phyloP scores from a whole-genome alignment of 1,284 basidiomycete genomes.

The Phlebopus sp. region DNA sequence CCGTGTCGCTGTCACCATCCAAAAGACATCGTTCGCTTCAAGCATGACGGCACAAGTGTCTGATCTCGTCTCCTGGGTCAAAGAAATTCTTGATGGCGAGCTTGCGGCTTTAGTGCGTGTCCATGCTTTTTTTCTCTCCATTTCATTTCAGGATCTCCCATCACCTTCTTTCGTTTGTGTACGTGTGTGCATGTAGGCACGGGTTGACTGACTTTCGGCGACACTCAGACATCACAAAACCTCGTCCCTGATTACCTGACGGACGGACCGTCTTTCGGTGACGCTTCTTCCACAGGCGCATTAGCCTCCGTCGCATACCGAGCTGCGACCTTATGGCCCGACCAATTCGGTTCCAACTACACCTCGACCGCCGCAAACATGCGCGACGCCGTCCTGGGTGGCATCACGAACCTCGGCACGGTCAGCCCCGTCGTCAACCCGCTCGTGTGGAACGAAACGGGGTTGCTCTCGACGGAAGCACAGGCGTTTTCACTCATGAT shows the following conservation, averaged over 20 bases:
- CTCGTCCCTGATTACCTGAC: slow-evolving; percentile 33
- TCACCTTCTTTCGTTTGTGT: no score
- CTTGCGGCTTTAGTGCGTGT: slow-evolving; percentile 41
- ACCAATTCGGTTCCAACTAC: slow-evolving; percentile 22
- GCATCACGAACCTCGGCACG: slow-evolving; percentile 31
- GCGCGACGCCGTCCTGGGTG: slow-evolving; percentile 17
- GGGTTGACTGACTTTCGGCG: no score
- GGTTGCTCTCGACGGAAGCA: slow-evolving; percentile 42
- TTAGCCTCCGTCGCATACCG: slow-evolving; percentile 44
- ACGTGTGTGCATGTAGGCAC: no score
- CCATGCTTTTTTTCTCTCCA: neutral
- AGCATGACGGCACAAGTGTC: slow-evolving; percentile 29
- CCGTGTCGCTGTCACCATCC: slow-evolving; percentile 45
- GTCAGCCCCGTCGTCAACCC: slow-evolving; percentile 48
- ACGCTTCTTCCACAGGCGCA: slow-evolving; percentile 42
- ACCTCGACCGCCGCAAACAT: slow-evolving; percentile 21
- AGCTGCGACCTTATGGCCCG: slow-evolving; percentile 27
- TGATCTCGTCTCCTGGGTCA: slow-evolving; percentile 39
- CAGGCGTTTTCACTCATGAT: slow-evolving; percentile 49
- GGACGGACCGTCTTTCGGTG: slow-evolving; percentile 37
- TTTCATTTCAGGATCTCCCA: no score
- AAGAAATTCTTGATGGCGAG: slow-evolving; percentile 47
- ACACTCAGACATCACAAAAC: slow-evolving; percentile 17
- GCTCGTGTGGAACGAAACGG: slow-evolving; percentile 35
- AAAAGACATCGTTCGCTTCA: slow-evolving; percentile 37